Evolutionary conservation across 768 basidiomycete genomes (phyloP).

Genomic region (Amanita polypyramis): DNA sequence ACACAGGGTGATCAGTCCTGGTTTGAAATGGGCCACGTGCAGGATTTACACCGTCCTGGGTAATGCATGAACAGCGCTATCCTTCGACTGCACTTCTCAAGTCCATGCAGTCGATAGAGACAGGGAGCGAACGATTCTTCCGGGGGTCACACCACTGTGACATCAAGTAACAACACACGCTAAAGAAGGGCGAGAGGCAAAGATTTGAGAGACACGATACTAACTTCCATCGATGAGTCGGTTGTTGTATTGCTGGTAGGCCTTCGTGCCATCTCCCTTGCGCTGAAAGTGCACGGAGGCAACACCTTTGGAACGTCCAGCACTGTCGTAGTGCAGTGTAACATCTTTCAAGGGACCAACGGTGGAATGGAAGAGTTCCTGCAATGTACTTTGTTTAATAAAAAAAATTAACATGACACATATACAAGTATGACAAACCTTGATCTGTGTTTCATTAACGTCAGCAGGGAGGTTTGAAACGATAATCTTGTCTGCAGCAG

Average conservation of each 20-base stretch:
- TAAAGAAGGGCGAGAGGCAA: conserved; percentile 29
- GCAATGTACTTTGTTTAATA: conserved; percentile 5
- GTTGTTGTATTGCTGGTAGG: conserved; percentile 92
- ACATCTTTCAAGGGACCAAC: conserved; percentile 82
- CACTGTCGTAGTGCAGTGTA: conserved; percentile 73
- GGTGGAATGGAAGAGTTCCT: conserved; percentile 92
- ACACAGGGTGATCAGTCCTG: conserved; percentile 34
- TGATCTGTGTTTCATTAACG: conserved; percentile 89
- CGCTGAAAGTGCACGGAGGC: conserved; percentile 80
- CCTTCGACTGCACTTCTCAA: background rate
- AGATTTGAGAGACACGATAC: conserved; percentile 56
- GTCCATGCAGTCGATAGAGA: conserved; percentile 23
- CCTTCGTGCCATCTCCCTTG: conserved; percentile 86
- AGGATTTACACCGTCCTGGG: background rate
- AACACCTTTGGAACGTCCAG: conserved; percentile 84
- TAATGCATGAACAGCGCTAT: background rate
- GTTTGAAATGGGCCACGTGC: background rate
- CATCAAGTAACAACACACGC: conserved; percentile 14
- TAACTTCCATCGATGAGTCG: conserved; percentile 99
- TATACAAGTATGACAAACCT: conserved; percentile 40
- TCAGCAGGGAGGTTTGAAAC: conserved; percentile 90
- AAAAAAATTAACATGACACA: background rate
- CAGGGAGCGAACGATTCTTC: conserved; percentile 32
- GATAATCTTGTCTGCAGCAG: conserved; percentile 76
- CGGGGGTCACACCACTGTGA: conserved; percentile 14